phyloP scores from a whole-genome alignment of 495 filamentous ascomycete species.

The Bombardia bombarda region DNA sequence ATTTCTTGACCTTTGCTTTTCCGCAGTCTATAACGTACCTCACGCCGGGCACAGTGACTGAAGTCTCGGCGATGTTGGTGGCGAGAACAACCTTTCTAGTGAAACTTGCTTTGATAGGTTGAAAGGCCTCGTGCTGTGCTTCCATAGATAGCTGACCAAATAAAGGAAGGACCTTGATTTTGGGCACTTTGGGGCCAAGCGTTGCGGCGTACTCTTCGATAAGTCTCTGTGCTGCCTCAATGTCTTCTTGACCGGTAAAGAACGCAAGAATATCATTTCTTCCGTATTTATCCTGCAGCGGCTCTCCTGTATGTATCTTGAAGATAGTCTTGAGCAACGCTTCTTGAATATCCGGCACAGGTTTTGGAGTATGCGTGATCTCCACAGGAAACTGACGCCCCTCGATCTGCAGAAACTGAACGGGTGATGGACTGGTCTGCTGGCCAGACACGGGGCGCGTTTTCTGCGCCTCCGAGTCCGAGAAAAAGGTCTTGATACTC shows the following conservation, averaged over 20 bases:
- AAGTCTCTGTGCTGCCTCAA: conserved; percentile 71
- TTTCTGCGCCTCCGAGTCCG: conserved; percentile 10
- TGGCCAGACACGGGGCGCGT: neutral
- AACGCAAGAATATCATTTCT: conserved; percentile 77
- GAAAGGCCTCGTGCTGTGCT: conserved; percentile 80
- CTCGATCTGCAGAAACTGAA: conserved; percentile 63
- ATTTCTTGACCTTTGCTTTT: conserved; percentile 90
- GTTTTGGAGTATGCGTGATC: conserved; percentile 64
- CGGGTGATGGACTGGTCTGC: conserved; percentile 1
- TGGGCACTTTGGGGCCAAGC: conserved; percentile 68
- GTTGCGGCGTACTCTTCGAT: conserved; percentile 69
- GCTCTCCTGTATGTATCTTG: conserved; percentile 78
- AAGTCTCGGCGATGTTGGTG: conserved; percentile 98
- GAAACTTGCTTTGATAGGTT: conserved; percentile 56
- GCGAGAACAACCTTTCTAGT: conserved; percentile 86
- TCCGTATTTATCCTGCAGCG: conserved; percentile 59
- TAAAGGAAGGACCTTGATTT: conserved; percentile 43
- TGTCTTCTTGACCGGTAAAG: conserved; percentile 87
- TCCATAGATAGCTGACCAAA: conserved; percentile 51
- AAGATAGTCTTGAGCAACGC: conserved; percentile 76
- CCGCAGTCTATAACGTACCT: conserved; percentile 88
- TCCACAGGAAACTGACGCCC: conserved; percentile 86
- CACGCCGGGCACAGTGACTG: conserved; percentile 90
- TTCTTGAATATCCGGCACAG: conserved; percentile 78
- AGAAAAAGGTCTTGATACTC: conserved; percentile 67